Conservation (phyloP, 441 rosid genomes). For the Populus trichocarpa region DNA sequence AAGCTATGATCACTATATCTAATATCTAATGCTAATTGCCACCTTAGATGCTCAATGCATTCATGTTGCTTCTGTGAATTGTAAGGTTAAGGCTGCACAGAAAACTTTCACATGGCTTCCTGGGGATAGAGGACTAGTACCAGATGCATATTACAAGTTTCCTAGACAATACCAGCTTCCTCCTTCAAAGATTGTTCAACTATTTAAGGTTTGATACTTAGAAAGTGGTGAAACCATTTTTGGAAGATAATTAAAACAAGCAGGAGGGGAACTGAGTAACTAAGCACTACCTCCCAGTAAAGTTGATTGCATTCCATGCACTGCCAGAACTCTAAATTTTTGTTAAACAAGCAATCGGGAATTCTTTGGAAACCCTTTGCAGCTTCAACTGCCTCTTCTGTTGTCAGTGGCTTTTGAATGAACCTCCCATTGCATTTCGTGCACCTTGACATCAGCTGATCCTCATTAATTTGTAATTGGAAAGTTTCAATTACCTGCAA, state of each 20-base stretch:
- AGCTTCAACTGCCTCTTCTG: slow-evolving; percentile 88
- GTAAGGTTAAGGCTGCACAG: background rate
- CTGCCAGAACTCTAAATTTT: slow-evolving; percentile 86
- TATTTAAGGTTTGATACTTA: background rate
- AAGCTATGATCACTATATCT: too few relatives aligned
- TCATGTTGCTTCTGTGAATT: background rate
- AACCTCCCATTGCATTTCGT: slow-evolving; percentile 91
- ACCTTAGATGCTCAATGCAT: background rate
- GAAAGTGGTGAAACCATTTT: background rate
- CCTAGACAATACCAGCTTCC: background rate
- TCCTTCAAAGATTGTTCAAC: background rate
- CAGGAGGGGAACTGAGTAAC: background rate
- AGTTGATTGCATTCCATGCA: slow-evolving; percentile 91
- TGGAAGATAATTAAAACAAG: background rate
- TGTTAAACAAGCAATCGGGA: slow-evolving; percentile 74
- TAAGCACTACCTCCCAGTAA: slow-evolving; percentile 78
- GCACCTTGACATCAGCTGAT: slow-evolving; percentile 88
- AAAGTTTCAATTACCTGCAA: slow-evolving; percentile 72
- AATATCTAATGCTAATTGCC: background rate
- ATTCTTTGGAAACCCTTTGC: slow-evolving; percentile 93
- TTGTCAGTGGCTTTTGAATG: slow-evolving; percentile 70
- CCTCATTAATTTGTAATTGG: slow-evolving; percentile 60
- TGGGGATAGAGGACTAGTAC: background rate
- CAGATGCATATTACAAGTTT: background rate
- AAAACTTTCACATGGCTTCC: background rate